Conservation (phyloP, 2,329 filamentous ascomycete species). For the Pseudodiploospora longispora region DNA sequence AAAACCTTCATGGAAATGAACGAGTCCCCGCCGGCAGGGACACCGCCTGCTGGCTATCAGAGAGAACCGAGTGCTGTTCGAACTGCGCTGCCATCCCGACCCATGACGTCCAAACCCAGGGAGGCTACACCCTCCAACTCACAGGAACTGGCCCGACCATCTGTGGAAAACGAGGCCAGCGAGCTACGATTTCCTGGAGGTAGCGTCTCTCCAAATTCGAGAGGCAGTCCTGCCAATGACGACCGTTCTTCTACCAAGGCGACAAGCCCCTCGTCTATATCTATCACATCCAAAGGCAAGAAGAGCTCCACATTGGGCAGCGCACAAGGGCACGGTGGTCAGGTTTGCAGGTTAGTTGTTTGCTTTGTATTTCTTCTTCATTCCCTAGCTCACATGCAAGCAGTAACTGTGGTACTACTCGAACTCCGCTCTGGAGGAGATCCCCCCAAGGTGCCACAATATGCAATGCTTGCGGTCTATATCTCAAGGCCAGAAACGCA, state of each 20-base stretch:
- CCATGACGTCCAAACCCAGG: constrained; percentile 24
- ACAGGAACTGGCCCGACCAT: constrained; percentile 16
- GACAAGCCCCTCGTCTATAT: constrained; percentile 20
- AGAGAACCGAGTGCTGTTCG: constrained; percentile 23
- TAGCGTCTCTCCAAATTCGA: constrained; percentile 19
- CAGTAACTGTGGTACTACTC: constrained; percentile 92
- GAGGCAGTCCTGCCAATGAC: constrained; percentile 17
- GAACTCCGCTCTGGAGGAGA: constrained; percentile 88
- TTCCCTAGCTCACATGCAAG: constrained; percentile 6
- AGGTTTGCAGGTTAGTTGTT: constrained; percentile 60
- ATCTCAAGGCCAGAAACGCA: constrained; percentile 87
- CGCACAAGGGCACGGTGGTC: constrained; percentile 41
- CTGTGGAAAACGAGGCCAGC: constrained; percentile 16
- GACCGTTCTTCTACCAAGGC: constrained; percentile 16
- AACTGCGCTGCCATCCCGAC: constrained; percentile 30
- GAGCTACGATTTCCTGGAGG: constrained; percentile 12
- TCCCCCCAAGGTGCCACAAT: constrained; percentile 91
- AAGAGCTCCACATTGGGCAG: constrained; percentile 5
- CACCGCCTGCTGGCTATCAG: constrained; percentile 18
- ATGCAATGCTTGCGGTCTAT: constrained; percentile 94
- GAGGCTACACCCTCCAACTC: constrained; percentile 12
- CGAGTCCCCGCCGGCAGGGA: constrained; percentile 18
- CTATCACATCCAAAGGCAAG: constrained; percentile 10
- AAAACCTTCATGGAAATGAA: constrained; percentile 20
- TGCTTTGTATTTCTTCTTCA: not conserved